Percentiles rank a stretch among this genome's conserved stretches.
phyloP scores from a whole-genome alignment of 169 alveolate species.

The Perkinsus marinus region DNA sequence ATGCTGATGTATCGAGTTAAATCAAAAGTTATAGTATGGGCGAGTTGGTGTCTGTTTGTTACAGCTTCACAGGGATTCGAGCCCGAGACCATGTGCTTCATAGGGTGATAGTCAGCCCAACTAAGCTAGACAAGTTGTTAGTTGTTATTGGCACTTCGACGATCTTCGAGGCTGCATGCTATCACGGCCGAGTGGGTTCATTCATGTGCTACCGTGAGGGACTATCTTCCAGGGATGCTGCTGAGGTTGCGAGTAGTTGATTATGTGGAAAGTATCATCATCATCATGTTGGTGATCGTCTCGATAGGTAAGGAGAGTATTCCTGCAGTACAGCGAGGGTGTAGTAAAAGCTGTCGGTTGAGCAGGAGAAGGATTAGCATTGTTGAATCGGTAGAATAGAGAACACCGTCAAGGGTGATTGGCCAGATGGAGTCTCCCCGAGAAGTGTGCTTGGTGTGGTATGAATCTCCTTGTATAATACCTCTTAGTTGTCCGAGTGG shows the following conservation, averaged over 20 bases:
- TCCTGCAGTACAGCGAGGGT: not conserved
- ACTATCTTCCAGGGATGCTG: too few species aligned
- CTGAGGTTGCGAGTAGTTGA: too few species aligned
- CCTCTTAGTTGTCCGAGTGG: not conserved
- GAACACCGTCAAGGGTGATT: not conserved
- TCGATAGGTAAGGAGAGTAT: not conserved
- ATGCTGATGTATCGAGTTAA: not conserved
- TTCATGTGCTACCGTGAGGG: too few species aligned
- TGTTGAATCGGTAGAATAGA: not conserved
- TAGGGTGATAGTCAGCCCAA: too few species aligned
- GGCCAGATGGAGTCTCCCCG: not conserved
- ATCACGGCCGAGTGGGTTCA: not conserved
- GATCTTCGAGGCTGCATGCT: not conserved
- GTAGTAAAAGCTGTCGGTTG: not conserved
- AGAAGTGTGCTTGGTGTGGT: not conserved
- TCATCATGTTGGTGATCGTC: too few species aligned
- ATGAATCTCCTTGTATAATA: not conserved
- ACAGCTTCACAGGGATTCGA: too few species aligned
- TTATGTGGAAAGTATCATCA: too few species aligned
- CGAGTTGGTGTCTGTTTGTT: not conserved
- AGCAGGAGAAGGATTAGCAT: not conserved
- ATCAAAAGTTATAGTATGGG: not conserved
- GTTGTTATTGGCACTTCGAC: not conserved
- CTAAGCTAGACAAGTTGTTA: too few species aligned
- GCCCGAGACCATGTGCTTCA: too few species aligned